A percentile compares a stretch with the other conserved stretches of the same genome.
Conservation (phyloP, 805 yeast genomes). For the Saturnispora galanensis region DNA sequence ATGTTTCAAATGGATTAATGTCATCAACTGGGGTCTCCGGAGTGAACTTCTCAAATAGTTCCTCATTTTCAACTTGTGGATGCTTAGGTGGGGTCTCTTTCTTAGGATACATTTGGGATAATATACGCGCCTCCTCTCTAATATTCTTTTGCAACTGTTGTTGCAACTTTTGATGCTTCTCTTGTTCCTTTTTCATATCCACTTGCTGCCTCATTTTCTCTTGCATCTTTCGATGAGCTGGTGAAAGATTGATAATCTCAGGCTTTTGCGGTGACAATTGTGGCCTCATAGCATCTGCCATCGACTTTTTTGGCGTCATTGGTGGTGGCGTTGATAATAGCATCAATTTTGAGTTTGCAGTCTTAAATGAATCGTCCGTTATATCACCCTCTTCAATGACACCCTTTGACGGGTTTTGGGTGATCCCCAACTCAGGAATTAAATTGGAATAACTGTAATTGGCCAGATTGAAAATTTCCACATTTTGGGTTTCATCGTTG, state of each 20-base stretch:
- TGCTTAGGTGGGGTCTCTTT: not conserved
- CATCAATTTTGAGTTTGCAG: constrained; percentile 5
- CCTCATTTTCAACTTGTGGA: not conserved
- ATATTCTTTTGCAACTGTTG: constrained; percentile 6
- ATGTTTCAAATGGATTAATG: constrained; percentile 11
- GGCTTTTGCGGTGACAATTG: constrained; percentile 2
- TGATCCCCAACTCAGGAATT: constrained; percentile 24
- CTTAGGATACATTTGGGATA: constrained; percentile 8
- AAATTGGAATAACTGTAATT: constrained; percentile 16
- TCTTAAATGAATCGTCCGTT: constrained; percentile 5
- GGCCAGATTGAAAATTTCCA: constrained; percentile 8
- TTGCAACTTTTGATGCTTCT: constrained; percentile 11
- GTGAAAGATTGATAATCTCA: constrained; percentile 4
- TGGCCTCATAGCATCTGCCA: constrained; percentile 5
- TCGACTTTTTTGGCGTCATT: not conserved
- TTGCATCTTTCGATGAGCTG: constrained; percentile 13
- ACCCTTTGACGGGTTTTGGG: constrained; percentile 14
- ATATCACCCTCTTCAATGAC: not conserved
- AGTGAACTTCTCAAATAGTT: not conserved
- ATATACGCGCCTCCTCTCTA: constrained; percentile 10
- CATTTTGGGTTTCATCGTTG: constrained; percentile 19
- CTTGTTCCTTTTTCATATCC: constrained; percentile 7
- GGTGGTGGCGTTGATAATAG: not conserved
- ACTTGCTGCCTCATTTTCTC: constrained; percentile 11
- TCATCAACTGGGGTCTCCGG: not conserved